phyloP scores from a whole-genome alignment of 2,329 filamentous ascomycete species.

The Lecanosticta acicola region DNA sequence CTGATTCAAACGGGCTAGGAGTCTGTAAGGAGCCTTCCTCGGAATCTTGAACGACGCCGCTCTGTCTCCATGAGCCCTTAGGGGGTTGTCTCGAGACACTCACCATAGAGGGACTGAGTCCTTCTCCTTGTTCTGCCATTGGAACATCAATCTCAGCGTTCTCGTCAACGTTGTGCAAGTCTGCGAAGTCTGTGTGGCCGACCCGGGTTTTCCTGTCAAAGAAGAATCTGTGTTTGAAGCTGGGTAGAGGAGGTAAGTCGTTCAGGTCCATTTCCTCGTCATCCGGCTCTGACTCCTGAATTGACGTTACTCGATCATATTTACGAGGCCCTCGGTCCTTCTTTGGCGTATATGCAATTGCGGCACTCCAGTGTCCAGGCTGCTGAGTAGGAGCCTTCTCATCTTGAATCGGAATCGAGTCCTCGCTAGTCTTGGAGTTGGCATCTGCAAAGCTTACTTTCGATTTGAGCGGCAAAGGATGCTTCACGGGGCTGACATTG shows the following conservation, averaged over 20 bases:
- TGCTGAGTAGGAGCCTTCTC: no score
- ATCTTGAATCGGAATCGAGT: no score
- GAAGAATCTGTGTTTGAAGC: not conserved
- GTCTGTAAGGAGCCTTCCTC: not conserved
- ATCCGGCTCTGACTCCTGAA: slow-evolving; percentile 12
- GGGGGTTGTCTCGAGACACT: not conserved
- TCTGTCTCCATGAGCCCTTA: not conserved
- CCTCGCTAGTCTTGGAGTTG: not conserved
- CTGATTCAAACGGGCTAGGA: not conserved
- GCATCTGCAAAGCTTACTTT: not conserved
- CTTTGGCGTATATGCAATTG: slow-evolving; percentile 11
- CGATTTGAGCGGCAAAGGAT: not conserved
- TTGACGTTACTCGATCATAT: slow-evolving; percentile 8
- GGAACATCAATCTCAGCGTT: no score
- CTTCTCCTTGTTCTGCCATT: no score
- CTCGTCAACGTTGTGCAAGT: no score
- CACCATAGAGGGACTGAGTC: no score
- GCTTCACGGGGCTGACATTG: slow-evolving; percentile 5
- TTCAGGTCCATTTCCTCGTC: slow-evolving; percentile 9
- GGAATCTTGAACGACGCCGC: not conserved
- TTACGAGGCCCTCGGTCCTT: not conserved
- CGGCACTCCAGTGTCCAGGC: not conserved
- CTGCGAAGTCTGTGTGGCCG: no score
- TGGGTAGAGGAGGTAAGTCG: not conserved
- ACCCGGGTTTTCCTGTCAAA: not conserved